A percentile compares a stretch with the other conserved stretches of the same genome.
phyloP scores from a whole-genome alignment of 176 grass and related monocot genomes.

The Ampelocalamus luodianensis region DNA sequence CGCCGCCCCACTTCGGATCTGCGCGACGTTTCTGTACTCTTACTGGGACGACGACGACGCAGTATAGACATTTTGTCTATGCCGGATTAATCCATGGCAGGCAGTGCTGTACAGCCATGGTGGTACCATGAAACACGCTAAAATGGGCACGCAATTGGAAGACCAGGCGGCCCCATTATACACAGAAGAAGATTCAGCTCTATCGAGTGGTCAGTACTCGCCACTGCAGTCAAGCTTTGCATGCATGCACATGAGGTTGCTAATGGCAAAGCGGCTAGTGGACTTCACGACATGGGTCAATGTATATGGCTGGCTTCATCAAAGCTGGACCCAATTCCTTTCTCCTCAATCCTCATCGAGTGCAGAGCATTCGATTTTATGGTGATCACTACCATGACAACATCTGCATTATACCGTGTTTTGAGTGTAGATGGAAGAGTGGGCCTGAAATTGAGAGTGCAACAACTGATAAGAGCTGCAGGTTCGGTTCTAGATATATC shows the following conservation, averaged over 20 bases:
- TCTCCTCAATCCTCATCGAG: conserved; percentile 25
- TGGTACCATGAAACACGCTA: too few relatives aligned
- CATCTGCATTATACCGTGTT: background rate
- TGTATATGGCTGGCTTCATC: background rate
- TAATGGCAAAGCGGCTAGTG: conserved; percentile 8
- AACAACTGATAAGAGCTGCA: background rate
- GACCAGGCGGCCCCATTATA: conserved; percentile 11
- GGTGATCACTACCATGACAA: conserved; percentile 14
- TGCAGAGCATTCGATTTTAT: conserved; percentile 6
- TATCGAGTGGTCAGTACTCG: background rate
- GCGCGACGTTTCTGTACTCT: background rate
- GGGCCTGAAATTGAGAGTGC: background rate
- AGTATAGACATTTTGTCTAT: background rate
- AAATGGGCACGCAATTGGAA: too few relatives aligned
- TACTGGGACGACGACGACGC: background rate
- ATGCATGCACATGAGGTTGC: background rate
- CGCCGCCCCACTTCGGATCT: conserved; percentile 31
- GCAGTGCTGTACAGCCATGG: background rate
- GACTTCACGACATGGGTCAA: background rate
- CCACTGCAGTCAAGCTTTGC: background rate
- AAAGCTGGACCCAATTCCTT: conserved; percentile 9
- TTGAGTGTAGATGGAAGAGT: background rate
- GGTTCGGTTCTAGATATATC: background rate
- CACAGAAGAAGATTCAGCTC: background rate
- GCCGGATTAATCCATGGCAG: background rate